Conservation (phyloP, 257 asterid genomes). For the Nicotiana tabacum region DNA sequence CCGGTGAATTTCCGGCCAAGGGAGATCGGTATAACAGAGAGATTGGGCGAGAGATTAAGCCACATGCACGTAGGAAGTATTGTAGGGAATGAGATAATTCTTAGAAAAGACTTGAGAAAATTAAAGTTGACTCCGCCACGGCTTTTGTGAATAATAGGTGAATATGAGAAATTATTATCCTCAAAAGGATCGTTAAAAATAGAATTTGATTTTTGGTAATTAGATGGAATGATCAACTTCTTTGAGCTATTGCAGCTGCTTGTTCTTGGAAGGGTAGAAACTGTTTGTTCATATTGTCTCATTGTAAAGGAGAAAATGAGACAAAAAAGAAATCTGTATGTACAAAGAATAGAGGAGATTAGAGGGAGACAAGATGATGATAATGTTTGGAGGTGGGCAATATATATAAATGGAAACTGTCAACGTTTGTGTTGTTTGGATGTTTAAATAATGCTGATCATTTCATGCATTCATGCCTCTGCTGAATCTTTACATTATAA, state of each 20-base stretch:
- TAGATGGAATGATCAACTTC: slow-evolving; percentile 44
- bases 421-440: slow-evolving; percentile 33
- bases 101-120: slow-evolving; percentile 52
- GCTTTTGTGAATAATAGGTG: slow-evolving; percentile 17
- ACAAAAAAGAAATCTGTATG: neutral
- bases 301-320: neutral
- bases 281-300: neutral
- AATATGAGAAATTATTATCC: slow-evolving; percentile 19
- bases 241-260: slow-evolving; percentile 55
- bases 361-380: neutral
- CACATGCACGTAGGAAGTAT: slow-evolving; percentile 52
- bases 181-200: slow-evolving; percentile 15
- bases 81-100: slow-evolving; percentile 45
- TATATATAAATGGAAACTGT: slow-evolving; percentile 34
- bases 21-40: slow-evolving; percentile 30
- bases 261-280: slow-evolving; percentile 38
- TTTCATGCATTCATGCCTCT: slow-evolving; percentile 22
- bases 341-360: neutral
- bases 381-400: slow-evolving; percentile 11
- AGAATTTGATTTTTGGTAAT: slow-evolving; percentile 9
- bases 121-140: slow-evolving; percentile 20
- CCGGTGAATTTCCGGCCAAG: slow-evolving; percentile 86
- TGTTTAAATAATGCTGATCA: slow-evolving; percentile 17
- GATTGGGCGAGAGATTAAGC: slow-evolving; percentile 22
- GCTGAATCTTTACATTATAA: too few species aligned